A percentile compares a stretch with the other conserved stretches of the same genome.
Conservation (phyloP, 805 yeast genomes). For the Lipomyces japonicus region DNA sequence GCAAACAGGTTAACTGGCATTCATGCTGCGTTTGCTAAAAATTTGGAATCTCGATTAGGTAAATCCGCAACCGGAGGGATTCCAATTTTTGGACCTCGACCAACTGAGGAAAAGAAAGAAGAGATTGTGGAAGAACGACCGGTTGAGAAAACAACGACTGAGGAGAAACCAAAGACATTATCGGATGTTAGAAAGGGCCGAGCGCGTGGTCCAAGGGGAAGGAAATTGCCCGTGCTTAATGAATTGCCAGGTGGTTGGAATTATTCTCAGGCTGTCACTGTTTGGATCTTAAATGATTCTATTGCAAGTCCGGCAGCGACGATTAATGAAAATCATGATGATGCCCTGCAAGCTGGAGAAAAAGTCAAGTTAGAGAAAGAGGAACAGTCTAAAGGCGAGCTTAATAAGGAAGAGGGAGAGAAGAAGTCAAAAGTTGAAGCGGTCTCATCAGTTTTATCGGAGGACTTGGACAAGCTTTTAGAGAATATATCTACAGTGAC, state of each 20-base stretch:
- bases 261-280: conserved; percentile 11
- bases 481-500: too few species aligned
- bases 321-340: conserved; percentile 5
- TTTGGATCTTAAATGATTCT: conserved; percentile 17
- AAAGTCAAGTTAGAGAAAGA: background rate
- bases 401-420: background rate
- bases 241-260: conserved; percentile 34
- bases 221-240: conserved; percentile 51
- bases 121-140: conserved; percentile 3
- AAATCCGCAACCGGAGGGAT: conserved; percentile 41
- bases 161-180: conserved; percentile 25
- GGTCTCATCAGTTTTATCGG: too few species aligned
- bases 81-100: conserved; percentile 47
- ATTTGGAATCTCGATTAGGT: conserved; percentile 57
- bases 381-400: conserved; percentile 1
- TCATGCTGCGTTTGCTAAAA: conserved; percentile 52
- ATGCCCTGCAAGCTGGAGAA: conserved; percentile 4
- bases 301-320: conserved; percentile 3
- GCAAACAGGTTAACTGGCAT: conserved; percentile 37
- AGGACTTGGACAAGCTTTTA: too few species aligned
- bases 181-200: conserved; percentile 48
- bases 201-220: conserved; percentile 71
- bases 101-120: background rate
- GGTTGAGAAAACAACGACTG: background rate
- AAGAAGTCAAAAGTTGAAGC: background rate